These are phyloP conservation scores for Malus hybrid DNA, from an alignment of 331 rosid species.

Conservation along the genomic window DNA sequence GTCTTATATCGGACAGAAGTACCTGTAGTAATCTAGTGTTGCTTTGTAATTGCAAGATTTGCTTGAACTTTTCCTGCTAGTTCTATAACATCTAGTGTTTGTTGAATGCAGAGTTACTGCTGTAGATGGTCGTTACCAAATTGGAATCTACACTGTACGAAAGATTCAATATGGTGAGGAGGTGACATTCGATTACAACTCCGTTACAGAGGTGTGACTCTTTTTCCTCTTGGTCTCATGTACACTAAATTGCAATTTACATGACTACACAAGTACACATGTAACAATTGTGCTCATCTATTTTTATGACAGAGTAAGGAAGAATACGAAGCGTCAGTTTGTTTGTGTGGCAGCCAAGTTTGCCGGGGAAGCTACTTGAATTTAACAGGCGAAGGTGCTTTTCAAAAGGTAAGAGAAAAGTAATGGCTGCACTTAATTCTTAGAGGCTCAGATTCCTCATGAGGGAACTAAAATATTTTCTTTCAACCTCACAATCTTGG, in stretches of 20 bases:
- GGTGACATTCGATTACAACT: constrained; percentile 92
- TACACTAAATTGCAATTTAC: not conserved
- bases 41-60: not conserved
- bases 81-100: not conserved
- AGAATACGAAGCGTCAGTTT: constrained; percentile 96
- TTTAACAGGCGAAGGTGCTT: constrained; percentile 97
- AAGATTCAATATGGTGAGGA: constrained; percentile 83
- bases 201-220: constrained; percentile 91
- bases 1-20: not conserved
- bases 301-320: constrained; percentile 76
- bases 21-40: not conserved
- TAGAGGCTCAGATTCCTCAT: not conserved
- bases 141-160: constrained; percentile 91
- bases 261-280: not conserved
- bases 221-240: constrained; percentile 9
- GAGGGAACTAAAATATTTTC: not conserved
- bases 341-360: constrained; percentile 99
- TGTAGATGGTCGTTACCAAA: constrained; percentile 92
- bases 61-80: not conserved
- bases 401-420: constrained; percentile 51
- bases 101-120: constrained; percentile 76
- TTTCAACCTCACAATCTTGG: not conserved
- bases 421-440: constrained; percentile 3
- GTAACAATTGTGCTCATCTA: constrained; percentile 14
- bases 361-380: constrained; percentile 98